Conservation (phyloP, 768 basidiomycete genomes). For the Amanita muscaria region DNA sequence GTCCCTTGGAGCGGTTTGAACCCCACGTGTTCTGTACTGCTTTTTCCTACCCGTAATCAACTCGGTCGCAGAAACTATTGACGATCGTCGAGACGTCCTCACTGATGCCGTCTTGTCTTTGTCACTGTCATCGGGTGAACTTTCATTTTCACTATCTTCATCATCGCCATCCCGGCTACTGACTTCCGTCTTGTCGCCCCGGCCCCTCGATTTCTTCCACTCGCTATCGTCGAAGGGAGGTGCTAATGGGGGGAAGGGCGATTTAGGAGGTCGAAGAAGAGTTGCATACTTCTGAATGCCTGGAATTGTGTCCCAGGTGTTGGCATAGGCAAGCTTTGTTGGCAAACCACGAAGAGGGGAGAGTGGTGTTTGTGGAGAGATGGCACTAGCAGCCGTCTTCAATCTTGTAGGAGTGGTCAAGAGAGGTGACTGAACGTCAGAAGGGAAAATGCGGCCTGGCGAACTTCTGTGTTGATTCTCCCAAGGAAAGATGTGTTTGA, state of each 20-base stretch:
- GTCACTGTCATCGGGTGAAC: slow-evolving; percentile 33
- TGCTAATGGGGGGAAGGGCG: slow-evolving; percentile 29
- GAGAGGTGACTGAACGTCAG: slow-evolving; percentile 48
- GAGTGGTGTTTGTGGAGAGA: slow-evolving; percentile 26
- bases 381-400: slow-evolving; percentile 28
- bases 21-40: slow-evolving; percentile 56
- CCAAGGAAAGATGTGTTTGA: slow-evolving; percentile 91
- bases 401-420: slow-evolving; percentile 24
- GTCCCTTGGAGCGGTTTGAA: slow-evolving; percentile 58
- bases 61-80: slow-evolving; percentile 26
- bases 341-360: slow-evolving; percentile 48
- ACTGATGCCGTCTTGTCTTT: slow-evolving; percentile 19
- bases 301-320: slow-evolving; percentile 82
- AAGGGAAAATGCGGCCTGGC: slow-evolving; percentile 69
- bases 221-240: slow-evolving; percentile 40
- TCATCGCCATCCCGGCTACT: slow-evolving; percentile 79
- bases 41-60: slow-evolving; percentile 35
- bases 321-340: slow-evolving; percentile 52
- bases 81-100: slow-evolving; percentile 26
- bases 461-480: slow-evolving; percentile 63
- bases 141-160: slow-evolving; percentile 66
- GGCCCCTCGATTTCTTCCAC: slow-evolving; percentile 23
- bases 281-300: slow-evolving; percentile 72
- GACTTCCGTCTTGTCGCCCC: slow-evolving; percentile 52
- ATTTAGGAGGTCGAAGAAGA: slow-evolving; percentile 36